Evolutionary conservation across 2,329 filamentous ascomycete species (phyloP).

Genomic region (Penicillium sp.): DNA sequence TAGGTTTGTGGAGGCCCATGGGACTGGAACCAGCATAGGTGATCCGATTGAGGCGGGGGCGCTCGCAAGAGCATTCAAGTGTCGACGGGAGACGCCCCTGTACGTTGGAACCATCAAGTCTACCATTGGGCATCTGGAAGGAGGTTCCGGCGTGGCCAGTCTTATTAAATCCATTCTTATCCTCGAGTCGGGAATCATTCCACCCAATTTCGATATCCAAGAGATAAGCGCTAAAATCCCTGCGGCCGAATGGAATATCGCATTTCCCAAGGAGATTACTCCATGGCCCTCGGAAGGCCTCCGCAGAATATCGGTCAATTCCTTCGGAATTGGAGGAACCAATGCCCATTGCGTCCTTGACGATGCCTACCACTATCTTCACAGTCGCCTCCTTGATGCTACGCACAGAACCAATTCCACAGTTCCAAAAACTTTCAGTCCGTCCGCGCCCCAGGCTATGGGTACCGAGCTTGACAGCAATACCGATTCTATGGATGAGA

Average conservation of each 20-base stretch:
- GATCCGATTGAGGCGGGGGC: conserved; percentile 35
- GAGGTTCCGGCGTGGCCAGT: conserved; percentile 28
- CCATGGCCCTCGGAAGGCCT: conserved; percentile 29
- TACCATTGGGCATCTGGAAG: conserved; percentile 31
- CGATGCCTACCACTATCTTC: conserved; percentile 25
- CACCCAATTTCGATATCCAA: conserved; percentile 45
- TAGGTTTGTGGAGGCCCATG: conserved; percentile 31
- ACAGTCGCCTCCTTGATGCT: conserved; percentile 8
- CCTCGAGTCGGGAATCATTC: conserved; percentile 47
- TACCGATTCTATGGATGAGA: conserved; percentile 7
- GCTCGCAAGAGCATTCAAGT: conserved; percentile 27
- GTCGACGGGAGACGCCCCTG: conserved; percentile 19
- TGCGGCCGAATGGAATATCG: conserved; percentile 34
- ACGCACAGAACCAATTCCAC: conserved; percentile 10
- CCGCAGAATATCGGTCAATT: conserved; percentile 34
- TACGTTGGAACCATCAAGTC: conserved; percentile 29
- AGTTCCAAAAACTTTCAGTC: neutral
- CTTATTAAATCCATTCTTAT: conserved; percentile 46
- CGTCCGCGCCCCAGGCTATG: neutral
- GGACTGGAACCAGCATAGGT: conserved; percentile 35
- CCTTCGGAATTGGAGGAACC: conserved; percentile 39
- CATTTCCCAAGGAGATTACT: conserved; percentile 22
- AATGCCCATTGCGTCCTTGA: conserved; percentile 37
- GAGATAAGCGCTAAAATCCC: conserved; percentile 40
- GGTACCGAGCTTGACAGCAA: neutral